Evolutionary conservation across 805 yeast species (phyloP).

Genomic region (Cyberlindnera subsufficiens): DNA sequence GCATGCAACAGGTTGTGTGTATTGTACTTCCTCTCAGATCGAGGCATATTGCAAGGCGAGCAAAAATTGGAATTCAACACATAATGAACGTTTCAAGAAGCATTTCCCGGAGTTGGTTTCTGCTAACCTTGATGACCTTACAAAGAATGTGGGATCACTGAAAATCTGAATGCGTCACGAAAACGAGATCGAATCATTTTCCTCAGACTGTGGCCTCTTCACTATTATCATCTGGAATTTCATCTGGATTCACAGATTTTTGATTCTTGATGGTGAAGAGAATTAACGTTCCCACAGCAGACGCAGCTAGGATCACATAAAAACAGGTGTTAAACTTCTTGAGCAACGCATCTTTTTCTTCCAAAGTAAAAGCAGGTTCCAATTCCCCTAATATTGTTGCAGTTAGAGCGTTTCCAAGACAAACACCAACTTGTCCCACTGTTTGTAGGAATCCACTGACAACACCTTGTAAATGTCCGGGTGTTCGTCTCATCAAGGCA

Average conservation of each 20-base stretch:
- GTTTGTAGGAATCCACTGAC: conserved; percentile 33
- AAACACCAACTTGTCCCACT: conserved; percentile 28
- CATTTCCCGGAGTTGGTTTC: background rate
- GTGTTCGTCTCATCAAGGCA: conserved; percentile 28
- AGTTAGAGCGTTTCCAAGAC: conserved; percentile 25
- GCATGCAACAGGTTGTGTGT: conserved; percentile 68
- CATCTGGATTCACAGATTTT: conserved; percentile 3
- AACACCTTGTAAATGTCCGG: conserved; percentile 33
- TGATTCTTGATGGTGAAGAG: conserved; percentile 7
- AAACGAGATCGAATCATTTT: too few relatives aligned
- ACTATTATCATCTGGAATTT: background rate
- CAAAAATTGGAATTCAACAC: background rate
- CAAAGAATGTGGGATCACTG: too few relatives aligned
- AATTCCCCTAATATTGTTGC: conserved; percentile 25
- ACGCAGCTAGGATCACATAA: conserved; percentile 6
- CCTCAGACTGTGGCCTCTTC: background rate
- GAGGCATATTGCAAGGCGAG: background rate
- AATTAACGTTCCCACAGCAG: conserved; percentile 2
- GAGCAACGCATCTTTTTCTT: conserved; percentile 1
- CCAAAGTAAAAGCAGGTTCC: background rate
- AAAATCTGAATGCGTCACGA: too few relatives aligned
- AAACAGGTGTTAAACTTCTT: conserved; percentile 4
- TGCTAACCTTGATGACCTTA: too few relatives aligned
- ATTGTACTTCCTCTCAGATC: background rate
- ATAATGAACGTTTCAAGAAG: background rate